Base-by-base conservation (phyloP, 208 protist species). In the Phytomonas serpens region DNA sequence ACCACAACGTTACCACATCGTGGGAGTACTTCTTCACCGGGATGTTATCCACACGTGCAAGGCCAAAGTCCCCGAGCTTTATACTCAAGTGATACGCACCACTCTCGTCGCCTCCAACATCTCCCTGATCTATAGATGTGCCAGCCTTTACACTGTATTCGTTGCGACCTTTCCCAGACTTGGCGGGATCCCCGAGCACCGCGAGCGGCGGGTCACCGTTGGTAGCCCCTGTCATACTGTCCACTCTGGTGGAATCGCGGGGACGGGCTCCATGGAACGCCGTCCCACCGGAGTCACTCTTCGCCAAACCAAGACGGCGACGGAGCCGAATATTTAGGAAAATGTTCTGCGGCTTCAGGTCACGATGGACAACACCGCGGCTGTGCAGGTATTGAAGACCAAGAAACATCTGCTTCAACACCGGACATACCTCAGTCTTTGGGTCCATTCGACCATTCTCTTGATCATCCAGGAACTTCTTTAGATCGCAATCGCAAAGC, bases 401-500 rank as follows among this genome's bases (percentile, higher is more conserved):
- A 31, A 76, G 52, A 61, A 97, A 86, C 16, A 94, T 80, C 75
- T 97, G 92, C 72, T 88, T 86, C 51, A 97, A 67, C 38, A 93
- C 85, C 23, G 75, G 70, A 36, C 83, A 64, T 47, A 93, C 75
- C 71, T 94, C 87, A 7, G 69, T 67, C 33, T 88, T 66, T 2
- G 83, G 57, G 42, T 89, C 80, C 23, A 89, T 67, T 19, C 76
- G n/a, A 13, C 71, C 63, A 42, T 77, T 40, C 47, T 68, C 67
- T 1, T 85, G 77, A 27, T 69, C 74, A 42, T 99, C 95, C 71
- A 99, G 84, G 74, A 97, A 99, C 66, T 97, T 93, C 77, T 99
- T 99, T 67, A 99, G 72, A 70, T 99, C 98, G 69, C 92, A 91
- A 61, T 99, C 97, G 63, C 98, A 87, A 74, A 93, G 98, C 83